Evolutionary conservation across 2,329 filamentous ascomycete genomes (phyloP).

Genomic region (Fusarium sp.): DNA sequence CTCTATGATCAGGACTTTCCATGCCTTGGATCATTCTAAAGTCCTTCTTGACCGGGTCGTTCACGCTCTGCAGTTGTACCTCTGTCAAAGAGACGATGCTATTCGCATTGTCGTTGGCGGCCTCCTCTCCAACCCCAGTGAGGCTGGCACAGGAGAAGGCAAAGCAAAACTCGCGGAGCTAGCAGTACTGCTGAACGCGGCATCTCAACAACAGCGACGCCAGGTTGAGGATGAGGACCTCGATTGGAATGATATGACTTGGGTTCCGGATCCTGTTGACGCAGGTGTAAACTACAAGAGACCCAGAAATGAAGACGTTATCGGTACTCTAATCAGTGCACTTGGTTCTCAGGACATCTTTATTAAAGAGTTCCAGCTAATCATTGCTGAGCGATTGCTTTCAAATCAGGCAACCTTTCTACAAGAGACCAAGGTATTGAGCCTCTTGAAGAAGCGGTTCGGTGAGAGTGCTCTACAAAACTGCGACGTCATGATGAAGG

Average conservation of each 20-base stretch:
- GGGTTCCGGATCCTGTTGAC: conserved; percentile 93
- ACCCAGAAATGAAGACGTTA: conserved; percentile 88
- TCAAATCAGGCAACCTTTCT: conserved; percentile 76
- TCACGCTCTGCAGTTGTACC: conserved; percentile 77
- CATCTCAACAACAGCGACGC: conserved; percentile 64
- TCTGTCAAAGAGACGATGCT: conserved; percentile 81
- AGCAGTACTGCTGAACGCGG: conserved; percentile 73
- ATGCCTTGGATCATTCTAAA: conserved; percentile 80
- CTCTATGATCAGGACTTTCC: conserved; percentile 81
- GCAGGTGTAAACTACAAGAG: conserved; percentile 92
- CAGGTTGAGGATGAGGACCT: conserved; percentile 75
- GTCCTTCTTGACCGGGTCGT: conserved; percentile 82
- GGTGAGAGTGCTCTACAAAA: conserved; percentile 88
- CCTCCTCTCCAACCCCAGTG: conserved; percentile 71
- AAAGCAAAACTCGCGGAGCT: conserved; percentile 73
- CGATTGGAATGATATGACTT: conserved; percentile 92
- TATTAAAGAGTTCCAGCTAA: conserved; percentile 91
- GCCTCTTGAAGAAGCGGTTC: conserved; percentile 88
- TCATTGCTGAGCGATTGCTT: conserved; percentile 85
- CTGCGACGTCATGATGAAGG: conserved; percentile 97
- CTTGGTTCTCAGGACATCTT: conserved; percentile 92
- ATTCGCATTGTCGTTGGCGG: conserved; percentile 82
- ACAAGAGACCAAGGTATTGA: conserved; percentile 84
- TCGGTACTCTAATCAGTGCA: conserved; percentile 88
- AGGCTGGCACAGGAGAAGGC: conserved; percentile 60